phyloP scores from a whole-genome alignment of 2,329 filamentous ascomycete species.

The Diplodia scrobiculata region DNA sequence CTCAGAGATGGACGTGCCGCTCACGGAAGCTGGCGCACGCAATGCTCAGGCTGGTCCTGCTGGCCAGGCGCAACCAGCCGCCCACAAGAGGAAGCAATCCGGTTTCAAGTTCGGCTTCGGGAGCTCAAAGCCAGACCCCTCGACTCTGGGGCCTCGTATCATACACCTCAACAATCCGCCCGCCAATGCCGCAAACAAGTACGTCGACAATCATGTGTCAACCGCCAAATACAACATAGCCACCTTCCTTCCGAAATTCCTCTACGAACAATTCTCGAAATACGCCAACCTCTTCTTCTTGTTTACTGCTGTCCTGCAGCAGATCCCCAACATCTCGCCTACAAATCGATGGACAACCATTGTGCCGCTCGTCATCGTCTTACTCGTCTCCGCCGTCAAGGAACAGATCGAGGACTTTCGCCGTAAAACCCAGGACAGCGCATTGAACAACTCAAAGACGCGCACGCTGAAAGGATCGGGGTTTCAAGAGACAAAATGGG shows the following conservation, averaged over 20 bases:
- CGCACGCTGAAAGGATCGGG: conserved; percentile 77
- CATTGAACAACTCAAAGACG: conserved; percentile 84
- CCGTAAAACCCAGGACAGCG: conserved; percentile 80
- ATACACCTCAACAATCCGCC: conserved; percentile 97
- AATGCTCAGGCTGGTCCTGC: conserved; percentile 34
- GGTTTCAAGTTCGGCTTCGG: conserved; percentile 90
- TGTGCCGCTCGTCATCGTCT: conserved; percentile 83
- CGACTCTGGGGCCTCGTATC: conserved; percentile 84
- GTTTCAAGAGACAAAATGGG: conserved; percentile 89
- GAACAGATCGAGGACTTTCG: conserved; percentile 93
- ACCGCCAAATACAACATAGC: conserved; percentile 95
- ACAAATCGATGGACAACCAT: conserved; percentile 97
- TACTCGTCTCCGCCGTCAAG: conserved; percentile 93
- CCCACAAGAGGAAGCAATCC: conserved; percentile 64
- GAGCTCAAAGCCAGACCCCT: conserved; percentile 79
- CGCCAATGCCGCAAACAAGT: conserved; percentile 85
- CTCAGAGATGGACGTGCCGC: conserved; percentile 95
- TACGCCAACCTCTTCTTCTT: conserved; percentile 99
- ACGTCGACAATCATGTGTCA: conserved; percentile 93
- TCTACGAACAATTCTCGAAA: conserved; percentile 98
- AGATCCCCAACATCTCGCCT: conserved; percentile 91
- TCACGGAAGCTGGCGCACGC: conserved; percentile 73
- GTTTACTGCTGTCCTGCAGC: conserved; percentile 91
- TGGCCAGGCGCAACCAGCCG: conserved; percentile 49
- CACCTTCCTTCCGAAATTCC: conserved; percentile 93